Evolutionary conservation across 768 basidiomycete genomes (phyloP), one percentile per base, ranked within the genome.

Genomic region (Kwoniella shandongensis): DNA sequence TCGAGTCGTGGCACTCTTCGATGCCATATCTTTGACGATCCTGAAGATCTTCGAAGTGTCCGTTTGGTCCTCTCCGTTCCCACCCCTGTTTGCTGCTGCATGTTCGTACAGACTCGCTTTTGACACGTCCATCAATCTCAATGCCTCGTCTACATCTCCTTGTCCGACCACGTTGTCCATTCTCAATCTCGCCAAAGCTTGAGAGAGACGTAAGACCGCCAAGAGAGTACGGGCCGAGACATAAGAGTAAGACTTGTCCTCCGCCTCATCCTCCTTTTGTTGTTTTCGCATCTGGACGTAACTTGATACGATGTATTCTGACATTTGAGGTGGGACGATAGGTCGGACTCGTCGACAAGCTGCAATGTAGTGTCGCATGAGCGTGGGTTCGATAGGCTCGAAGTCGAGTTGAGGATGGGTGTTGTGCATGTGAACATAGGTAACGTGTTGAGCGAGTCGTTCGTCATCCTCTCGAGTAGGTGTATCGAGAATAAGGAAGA

Each of bases 291-390:
- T 83, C 44, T 89, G 88, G 53, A 98, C 96, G 71, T 98, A 98
- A 1, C 91, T 88, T 65, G 91, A 88, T 25, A 98, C 93, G 50
- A 98, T 84, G 75, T 97, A 97, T 74, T 82, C 87, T 1, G 93
- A 94, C 49, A 98, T 89, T 41, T 84, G 81, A 10, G 84, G 83
- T 3, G 93, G 90, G 8, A 99, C 92, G n/a, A 84, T 84, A 1
- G 96, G 96, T 25, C 94, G 87, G 58, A 85, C 85, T 67, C 85
- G 83, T 26, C 96, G 87, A 11, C 96, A 93, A 51, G 84, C 81
- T 6, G 93, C 94, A 66, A 99, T 97, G 77, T 94, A 99, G 73
- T 97, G 91, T 61, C 92, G 85, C 86, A 99, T 91, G 58, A 93
- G 79, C 17, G 82, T 80, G 8, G 94, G 91, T 40, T 91, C 86